These are phyloP conservation scores for Panellus pusillus DNA, from an alignment of 768 basidiomycete genomes.

Conservation along the genomic window DNA sequence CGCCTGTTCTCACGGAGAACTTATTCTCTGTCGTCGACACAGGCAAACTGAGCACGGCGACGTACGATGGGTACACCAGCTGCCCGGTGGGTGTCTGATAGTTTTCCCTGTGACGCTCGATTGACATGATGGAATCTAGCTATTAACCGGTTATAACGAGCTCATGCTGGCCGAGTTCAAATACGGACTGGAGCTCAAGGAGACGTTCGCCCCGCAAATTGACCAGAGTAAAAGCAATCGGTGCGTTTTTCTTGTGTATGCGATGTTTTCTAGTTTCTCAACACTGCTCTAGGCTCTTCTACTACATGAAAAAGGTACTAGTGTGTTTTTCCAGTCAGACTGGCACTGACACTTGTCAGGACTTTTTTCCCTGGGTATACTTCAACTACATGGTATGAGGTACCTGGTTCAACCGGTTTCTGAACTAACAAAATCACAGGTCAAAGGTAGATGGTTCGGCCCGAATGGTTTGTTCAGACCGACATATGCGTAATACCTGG, in stretches of 20 bases:
- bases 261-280: conserved; percentile 5
- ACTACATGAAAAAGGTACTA: conserved; percentile 80
- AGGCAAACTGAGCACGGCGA: conserved; percentile 66
- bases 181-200: conserved; percentile 86
- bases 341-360: conserved; percentile 30
- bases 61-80: conserved; percentile 87
- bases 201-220: conserved; percentile 70
- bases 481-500: conserved; percentile 27
- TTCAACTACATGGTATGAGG: conserved; percentile 66
- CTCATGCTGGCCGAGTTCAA: conserved; percentile 92
- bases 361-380: conserved; percentile 74
- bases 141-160: conserved; percentile 80
- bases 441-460: conserved; percentile 52
- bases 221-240: conserved; percentile 78
- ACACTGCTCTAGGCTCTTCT: conserved; percentile 57
- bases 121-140: conserved; percentile 36
- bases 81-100: conserved; percentile 59
- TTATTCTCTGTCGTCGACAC: conserved; percentile 72
- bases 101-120: not conserved
- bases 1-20: conserved; percentile 90
- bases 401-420: not conserved
- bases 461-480: conserved; percentile 41
- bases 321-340: not conserved
- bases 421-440: conserved; percentile 15
- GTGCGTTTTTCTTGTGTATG: conserved; percentile 37